Base-by-base conservation (phyloP, 768 basidiomycete genomes). In the Termitomyces sp. region DNA sequence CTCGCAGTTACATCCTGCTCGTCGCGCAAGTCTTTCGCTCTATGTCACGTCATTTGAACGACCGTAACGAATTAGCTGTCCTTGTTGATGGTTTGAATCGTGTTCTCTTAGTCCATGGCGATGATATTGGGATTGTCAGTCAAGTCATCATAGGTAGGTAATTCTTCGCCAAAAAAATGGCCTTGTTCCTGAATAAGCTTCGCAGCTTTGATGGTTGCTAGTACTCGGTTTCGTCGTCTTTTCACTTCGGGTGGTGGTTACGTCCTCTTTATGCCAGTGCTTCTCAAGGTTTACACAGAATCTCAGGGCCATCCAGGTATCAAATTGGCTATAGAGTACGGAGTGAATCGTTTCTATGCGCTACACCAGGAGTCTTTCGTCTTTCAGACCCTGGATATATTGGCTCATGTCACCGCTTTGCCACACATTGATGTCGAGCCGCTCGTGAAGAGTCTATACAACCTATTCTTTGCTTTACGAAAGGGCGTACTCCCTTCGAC, bases 51-150 rank as follows among this genome's bases (percentile, higher is more conserved):
- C 87, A 89, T 73, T 74, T 88, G 57, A 89, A 81, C 64, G 88
- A 90, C 63, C 79, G 86, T 12, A 80, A 79, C 51, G 91, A 93
- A 66, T 75, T 93, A 15, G 83, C 83, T 0, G 67, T 85, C 29
- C 77, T 89, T 11, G 72, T 91, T 20, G 89, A 92, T 69, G 88
- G 89, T 3, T 67, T 92, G 20, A 92, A 90, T 70, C 81, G 83
- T 5, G 86, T 89, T 47, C 73, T 93, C 17, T 73, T 90, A 36
- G 74, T 73, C 2, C 89, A 92, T 72, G 86, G 88, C 4, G 81
- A 86, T 66, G 91, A 92, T 66, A 82, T 88, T 49, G 87, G 86
- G n/a, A 84, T 92, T 56, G 84, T 93, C n/a, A 79, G 82, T 42
- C 90, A 91, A 62, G 80, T 85, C 7, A 74, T 92, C 69, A 86